Base-by-base conservation (phyloP, 1,139 yeast genomes). In the Geotrichum bryndzae region DNA sequence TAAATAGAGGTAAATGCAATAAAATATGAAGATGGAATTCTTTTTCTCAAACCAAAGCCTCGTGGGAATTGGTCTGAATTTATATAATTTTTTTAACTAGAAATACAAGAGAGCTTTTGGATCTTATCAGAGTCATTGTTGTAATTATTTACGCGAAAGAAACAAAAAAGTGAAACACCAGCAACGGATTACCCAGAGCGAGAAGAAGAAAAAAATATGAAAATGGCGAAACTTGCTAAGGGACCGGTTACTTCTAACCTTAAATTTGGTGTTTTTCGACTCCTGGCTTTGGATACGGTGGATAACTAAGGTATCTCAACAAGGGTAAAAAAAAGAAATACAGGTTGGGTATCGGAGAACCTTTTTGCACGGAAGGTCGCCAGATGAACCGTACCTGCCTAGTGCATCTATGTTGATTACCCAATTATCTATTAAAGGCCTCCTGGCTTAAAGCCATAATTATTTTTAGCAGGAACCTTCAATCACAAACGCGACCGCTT, bases 1-100 rank as follows among this genome's bases (percentile, higher is more conserved):
- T 52, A 46, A 51, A 51, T 25, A 51, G 53, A 52, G 58, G 13
- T 58, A 58, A 45, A 50, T 59, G 46, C 35, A 56, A 51, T 64
- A 54, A 54, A 53, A n/a, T 59, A 53, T 35, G 6, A 3, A 35
- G 41, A 35, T 6, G 10, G 10, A 11, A 35, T 35, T 35, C 10
- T 35, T 35, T 35, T 35, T 35, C 10, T 35, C n/a, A 41, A 2
- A 2, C 46, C 31, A 1, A 41, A 15, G 18, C 7, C 46, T 13
- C 13, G 46, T 15, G 41, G 46, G n/a, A 41, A 41, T 13, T 1
- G n/a, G 46, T 5, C 46, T 1, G 15, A 15, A 13, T 41, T 41
- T 41, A 41, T 41, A 18, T 18, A 18, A 41, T 41, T 41, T 41
- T 41, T 41, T 41, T 11, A 7, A 10, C 41, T 52, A 5, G 18